phyloP scores from a whole-genome alignment of 2,329 filamentous ascomycete genomes.

The Rutstroemia sydowiana region DNA sequence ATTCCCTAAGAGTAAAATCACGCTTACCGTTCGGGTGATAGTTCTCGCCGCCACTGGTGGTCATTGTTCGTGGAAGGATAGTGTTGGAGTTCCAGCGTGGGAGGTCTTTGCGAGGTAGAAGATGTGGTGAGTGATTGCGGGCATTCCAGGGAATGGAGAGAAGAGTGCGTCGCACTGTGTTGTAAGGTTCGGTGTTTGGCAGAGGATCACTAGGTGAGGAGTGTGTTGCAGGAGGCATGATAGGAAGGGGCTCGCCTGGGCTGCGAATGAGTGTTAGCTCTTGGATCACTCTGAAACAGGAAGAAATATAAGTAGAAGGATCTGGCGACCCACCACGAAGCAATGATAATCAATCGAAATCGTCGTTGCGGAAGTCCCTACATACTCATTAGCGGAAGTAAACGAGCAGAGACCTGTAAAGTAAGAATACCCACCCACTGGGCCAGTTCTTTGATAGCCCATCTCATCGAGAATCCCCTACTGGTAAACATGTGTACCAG shows the following conservation, averaged over 20 bases:
- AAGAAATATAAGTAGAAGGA: background rate
- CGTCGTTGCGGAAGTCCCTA: constrained; percentile 25
- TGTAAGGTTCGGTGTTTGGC: constrained; percentile 29
- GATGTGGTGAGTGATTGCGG: constrained; percentile 31
- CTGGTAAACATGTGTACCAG: constrained; percentile 58
- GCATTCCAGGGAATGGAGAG: constrained; percentile 21
- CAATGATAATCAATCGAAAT: constrained; percentile 47
- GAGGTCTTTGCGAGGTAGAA: background rate
- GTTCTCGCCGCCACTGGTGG: constrained; percentile 47
- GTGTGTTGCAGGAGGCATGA: constrained; percentile 58
- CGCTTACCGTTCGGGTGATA: constrained; percentile 59
- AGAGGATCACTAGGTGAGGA: constrained; percentile 31
- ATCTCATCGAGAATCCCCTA: constrained; percentile 61
- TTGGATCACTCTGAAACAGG: too few relatives aligned
- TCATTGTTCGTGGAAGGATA: constrained; percentile 56
- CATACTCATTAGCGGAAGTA: too few relatives aligned
- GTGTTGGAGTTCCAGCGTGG: constrained; percentile 32
- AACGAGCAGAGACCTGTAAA: too few relatives aligned
- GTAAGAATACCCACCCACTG: background rate
- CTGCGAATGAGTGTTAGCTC: constrained; percentile 29
- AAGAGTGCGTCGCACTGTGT: constrained; percentile 35
- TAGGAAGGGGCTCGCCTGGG: constrained; percentile 63
- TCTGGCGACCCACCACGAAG: constrained; percentile 32
- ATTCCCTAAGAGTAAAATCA: constrained; percentile 56
- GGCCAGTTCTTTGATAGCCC: constrained; percentile 49